A percentile compares a stretch with the other conserved stretches of the same genome.
phyloP scores from a whole-genome alignment of 306 rosid genomes.

The Castanopsis chinensis region DNA sequence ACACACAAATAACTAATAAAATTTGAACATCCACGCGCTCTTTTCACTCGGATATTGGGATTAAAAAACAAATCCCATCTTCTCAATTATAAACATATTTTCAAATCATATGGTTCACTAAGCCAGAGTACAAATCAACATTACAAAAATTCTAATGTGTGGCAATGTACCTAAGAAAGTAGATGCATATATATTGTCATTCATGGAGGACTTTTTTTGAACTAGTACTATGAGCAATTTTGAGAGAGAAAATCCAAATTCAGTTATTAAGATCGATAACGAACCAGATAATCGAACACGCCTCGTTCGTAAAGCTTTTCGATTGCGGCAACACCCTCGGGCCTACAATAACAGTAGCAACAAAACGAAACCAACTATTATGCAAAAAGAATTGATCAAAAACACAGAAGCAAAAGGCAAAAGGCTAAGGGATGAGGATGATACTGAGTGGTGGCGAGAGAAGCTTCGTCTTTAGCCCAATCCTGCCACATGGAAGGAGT shows the following conservation, averaged over 20 bases:
- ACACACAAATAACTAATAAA: too few species aligned
- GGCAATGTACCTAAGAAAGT: not conserved
- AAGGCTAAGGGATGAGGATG: not conserved
- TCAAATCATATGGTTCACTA: not conserved
- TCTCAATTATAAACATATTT: not conserved
- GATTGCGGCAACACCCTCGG: slow-evolving; percentile 45
- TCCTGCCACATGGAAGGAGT: slow-evolving; percentile 82
- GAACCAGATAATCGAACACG: slow-evolving; percentile 74
- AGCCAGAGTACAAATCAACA: not conserved
- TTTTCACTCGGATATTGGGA: not conserved
- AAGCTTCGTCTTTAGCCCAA: slow-evolving; percentile 84
- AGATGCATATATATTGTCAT: not conserved
- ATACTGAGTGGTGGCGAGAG: slow-evolving; percentile 55
- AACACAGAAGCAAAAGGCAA: not conserved
- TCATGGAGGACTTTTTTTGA: not conserved
- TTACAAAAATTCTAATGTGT: not conserved
- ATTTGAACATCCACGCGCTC: not conserved
- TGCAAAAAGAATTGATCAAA: not conserved
- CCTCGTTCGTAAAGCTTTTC: slow-evolving; percentile 70
- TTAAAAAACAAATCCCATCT: too few species aligned
- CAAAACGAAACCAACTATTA: not conserved
- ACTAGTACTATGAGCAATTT: too few species aligned
- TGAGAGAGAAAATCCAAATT: slow-evolving; percentile 2
- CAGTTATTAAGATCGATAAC: slow-evolving; percentile 27
- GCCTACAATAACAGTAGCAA: slow-evolving; percentile 33